These are phyloP conservation scores for Ogataea paradorogensis DNA, from an alignment of 805 yeast genomes.

Conservation along the genomic window DNA sequence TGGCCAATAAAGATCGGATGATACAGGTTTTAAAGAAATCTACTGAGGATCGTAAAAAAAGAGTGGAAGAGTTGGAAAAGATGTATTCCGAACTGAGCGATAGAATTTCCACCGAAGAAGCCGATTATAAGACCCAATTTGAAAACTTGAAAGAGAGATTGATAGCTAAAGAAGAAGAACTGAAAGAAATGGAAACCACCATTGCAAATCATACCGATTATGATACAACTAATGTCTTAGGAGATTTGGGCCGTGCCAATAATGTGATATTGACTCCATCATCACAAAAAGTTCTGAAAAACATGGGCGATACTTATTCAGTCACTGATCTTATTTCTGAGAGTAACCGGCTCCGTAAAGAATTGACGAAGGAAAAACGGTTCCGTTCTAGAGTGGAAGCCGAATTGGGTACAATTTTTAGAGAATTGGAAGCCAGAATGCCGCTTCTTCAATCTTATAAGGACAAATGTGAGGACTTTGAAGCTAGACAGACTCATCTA, in stretches of 20 bases:
- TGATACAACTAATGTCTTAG: constrained; percentile 21
- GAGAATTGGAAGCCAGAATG: constrained; percentile 73
- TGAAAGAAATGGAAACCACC: constrained; percentile 42
- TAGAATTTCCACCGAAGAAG: constrained; percentile 37
- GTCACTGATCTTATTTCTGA: constrained; percentile 66
- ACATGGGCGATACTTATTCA: constrained; percentile 46
- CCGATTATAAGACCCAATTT: constrained; percentile 35
- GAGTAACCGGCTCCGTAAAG: constrained; percentile 59
- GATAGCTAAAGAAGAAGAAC: constrained; percentile 35
- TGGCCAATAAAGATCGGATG: constrained; percentile 59
- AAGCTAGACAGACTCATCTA: constrained; percentile 54
- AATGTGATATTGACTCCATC: constrained; percentile 46
- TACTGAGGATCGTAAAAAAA: constrained; percentile 46
- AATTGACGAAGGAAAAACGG: constrained; percentile 63
- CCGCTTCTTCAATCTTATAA: constrained; percentile 71
- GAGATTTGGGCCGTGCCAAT: constrained; percentile 18
- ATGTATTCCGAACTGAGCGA: constrained; percentile 41
- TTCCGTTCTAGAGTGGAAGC: constrained; percentile 67
- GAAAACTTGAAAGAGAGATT: constrained; percentile 37
- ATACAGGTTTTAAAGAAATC: constrained; percentile 54
- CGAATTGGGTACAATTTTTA: constrained; percentile 68
- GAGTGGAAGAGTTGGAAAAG: constrained; percentile 53
- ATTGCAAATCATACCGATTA: constrained; percentile 39
- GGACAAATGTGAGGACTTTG: constrained; percentile 53
- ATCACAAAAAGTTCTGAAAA: constrained; percentile 52